Evolutionary conservation across 192 early-diverging fungal genomes (phyloP).

Genomic region (Rhizophagus clarus): DNA sequence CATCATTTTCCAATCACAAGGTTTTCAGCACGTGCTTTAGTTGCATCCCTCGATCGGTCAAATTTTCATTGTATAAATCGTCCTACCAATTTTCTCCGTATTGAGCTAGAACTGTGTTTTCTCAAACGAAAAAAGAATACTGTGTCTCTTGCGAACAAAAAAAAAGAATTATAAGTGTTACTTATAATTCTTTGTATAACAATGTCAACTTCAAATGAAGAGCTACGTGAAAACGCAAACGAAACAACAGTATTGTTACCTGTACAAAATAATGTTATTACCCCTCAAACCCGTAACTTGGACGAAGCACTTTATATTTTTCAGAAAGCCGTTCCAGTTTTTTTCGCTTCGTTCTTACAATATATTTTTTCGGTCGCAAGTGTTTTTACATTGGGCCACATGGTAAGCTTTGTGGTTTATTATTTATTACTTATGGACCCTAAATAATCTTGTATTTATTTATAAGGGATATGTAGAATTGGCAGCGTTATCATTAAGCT

Average conservation of each 20-base stretch:
- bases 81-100: neutral
- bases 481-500: slow-evolving; percentile 68
- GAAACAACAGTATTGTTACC: neutral
- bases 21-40: neutral
- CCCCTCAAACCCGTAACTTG: neutral
- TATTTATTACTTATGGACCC: neutral
- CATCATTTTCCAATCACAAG: too few relatives aligned
- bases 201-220: neutral
- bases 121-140: neutral
- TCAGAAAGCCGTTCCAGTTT: slow-evolving; percentile 51
- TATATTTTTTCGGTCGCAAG: slow-evolving; percentile 65
- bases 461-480: slow-evolving; percentile 57
- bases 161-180: neutral
- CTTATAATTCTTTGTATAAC: neutral
- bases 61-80: neutral
- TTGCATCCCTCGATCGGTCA: neutral
- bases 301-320: slow-evolving; percentile 28
- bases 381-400: slow-evolving; percentile 64
- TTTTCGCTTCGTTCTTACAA: slow-evolving; percentile 68
- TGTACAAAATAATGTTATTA: neutral
- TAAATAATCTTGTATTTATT: neutral
- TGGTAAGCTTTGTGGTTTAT: slow-evolving; percentile 40
- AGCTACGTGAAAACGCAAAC: neutral
- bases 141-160: neutral
- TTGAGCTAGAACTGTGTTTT: neutral